Base-by-base conservation (phyloP, 2,329 filamentous ascomycete species). In the Pseudogymnoascus sp. region DNA sequence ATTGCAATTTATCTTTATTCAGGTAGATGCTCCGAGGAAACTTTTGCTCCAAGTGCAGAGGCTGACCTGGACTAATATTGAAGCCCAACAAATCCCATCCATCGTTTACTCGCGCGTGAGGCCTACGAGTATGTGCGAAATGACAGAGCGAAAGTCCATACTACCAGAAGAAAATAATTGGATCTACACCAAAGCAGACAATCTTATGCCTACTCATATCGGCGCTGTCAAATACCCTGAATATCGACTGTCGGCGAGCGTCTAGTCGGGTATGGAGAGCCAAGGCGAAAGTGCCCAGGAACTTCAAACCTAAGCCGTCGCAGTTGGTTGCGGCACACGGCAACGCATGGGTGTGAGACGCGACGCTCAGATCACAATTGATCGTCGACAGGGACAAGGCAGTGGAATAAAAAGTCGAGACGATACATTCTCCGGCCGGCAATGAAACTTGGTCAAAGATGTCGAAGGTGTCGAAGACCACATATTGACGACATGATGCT, bases 1-100 rank as follows among this genome's bases (percentile, higher is more conserved):
- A 56, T 53, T 56, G 47, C 28, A 56, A 18, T 56, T 33, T 56
- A 56, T 33, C 25, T 56, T 56, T 56, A 56, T 56, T 33, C 47
- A 33, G 14, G 14, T 31, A 11, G 25, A 18, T 33, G 10, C 28
- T 31, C 47, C 25, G 8, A 23, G 28, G 47, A 56, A 56, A 33
- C 47, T 33, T 33, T 5, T 31, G 25, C n/a, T 56, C 25, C 16
- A 10, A 31, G 10, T 56, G 25, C n/a, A 56, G 47, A 56, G 8
- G 28, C 47, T 11, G n/a, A 7, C n/a, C n/a, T 16, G 23, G 23
- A 25, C 18, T 16, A 7, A 18, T 56, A 56, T 56, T 31, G 47
- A 33, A 12, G n/a, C 16, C n/a, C 25, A 8, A 33, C 23, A 28
- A 10, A 56, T 18, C 12, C n/a, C 25, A 33, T 18, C 1, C 8